Evolutionary conservation across 2,329 filamentous ascomycete species (phyloP), one percentile per base, ranked within the genome.

Genomic region (Alternaria sp.): DNA sequence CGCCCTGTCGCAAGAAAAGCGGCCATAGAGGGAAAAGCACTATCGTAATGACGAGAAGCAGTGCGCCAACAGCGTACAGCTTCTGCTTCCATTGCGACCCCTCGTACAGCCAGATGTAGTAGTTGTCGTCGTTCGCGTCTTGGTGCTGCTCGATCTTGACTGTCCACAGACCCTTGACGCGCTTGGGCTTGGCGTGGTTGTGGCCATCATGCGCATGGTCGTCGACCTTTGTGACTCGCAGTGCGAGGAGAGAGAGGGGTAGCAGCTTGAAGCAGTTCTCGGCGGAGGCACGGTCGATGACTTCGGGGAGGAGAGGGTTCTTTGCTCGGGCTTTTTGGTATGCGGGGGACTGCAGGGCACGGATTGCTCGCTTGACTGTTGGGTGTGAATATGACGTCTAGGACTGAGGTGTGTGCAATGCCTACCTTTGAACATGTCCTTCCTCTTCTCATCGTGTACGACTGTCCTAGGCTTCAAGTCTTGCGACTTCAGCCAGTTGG

Each of bases 1-100:
- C 96, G 57, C 95, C 96, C 73, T 96, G 90, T 74, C 96, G 89
- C 82, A 99, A 84, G 79, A 93, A 89, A 66, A 97, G 87, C 1
- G 96, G 96, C 96, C 96, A 99, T 61, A 99, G 87, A 10, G 96
- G 96, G 84, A 99, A 99, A 75, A 97, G 89, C 64, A 99, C 94
- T 23, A 97, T 85, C 13, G 92, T 88, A 76, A 99, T 94, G 74
- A 99, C 94, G 65, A 90, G 83, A 11, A 92, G 84, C 49, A 99
- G 86, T 4, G 94, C 94, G 58, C 94, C 91, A 8, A 86, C 90
- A 8, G 93, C 95, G 81, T 97, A 97, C 40, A 97, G 86, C 84
- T 97, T 96, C 83, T 92, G 92, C 87, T 93, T 97, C 85, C 95
- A 89, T 82, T 98, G 95, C 60, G 92, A 90, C 17, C 95, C 95